Base-by-base conservation (phyloP, 257 asterid species). In the Pogostemon cablin region DNA sequence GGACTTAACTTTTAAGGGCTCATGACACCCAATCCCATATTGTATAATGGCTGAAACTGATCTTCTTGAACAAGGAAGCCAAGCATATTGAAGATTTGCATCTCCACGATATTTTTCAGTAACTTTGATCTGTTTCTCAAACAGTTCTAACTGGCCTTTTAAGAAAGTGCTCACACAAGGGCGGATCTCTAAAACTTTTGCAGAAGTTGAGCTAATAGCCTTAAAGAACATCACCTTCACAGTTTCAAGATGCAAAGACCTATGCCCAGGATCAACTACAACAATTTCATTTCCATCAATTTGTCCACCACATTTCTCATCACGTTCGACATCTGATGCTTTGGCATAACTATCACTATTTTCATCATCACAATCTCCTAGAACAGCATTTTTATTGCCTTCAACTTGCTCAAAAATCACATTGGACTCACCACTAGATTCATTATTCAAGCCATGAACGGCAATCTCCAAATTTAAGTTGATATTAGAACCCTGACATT, bases 51-150 rank as follows among this genome's bases (percentile, higher is more conserved):
- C 76, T 3, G 76, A 73, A 49, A 81, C 67, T 34, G 86, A 77
- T 76, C 66, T 84, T 71, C 82, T 84, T 12, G 88, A 81, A 78
- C 86, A 88, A 69, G 97, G 98, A 67, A 92, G 95, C 98, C 98
- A 92, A 34, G 97, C 98, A 71, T 81, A 90, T 62, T 46, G 79
- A 50, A 90, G 76, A 82, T 83, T 83, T 55, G 95, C 88, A 88
- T 81, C 84, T 50, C 97, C 98, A 9, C 93, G 95, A 73, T 39
- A 76, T 71, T 69, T 87, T 76, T 81, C 74, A 8, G 86, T 83
- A 53, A 92, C 86, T 53, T 90, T 93, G 58, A 69, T 78, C 81
- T 86, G 97, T 76, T 92, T 92, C 74, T 77, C 83, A 68, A 92
- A 92, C 68, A 92, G 84, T 72, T 92, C 97, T 62, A 63, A 77